A percentile compares a stretch with the other conserved stretches of the same genome.
Evolutionary conservation across 108 stramenopile species (phyloP).

Genomic region (Pinguiococcus pyrenoidosus): DNA sequence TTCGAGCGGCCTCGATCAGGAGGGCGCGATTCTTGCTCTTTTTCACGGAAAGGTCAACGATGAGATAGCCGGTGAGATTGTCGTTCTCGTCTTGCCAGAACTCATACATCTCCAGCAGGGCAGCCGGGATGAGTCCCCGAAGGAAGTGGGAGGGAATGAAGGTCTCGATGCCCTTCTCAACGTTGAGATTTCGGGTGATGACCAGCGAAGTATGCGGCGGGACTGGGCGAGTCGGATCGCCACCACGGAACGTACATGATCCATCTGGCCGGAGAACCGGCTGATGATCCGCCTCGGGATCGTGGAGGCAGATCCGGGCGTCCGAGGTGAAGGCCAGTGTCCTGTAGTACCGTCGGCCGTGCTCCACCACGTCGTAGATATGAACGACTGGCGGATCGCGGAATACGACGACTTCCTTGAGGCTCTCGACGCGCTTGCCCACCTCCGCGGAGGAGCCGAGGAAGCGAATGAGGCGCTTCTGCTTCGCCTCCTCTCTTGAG

Average conservation of each 20-base stretch:
- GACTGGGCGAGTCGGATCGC: conserved; percentile 70
- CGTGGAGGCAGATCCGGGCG: conserved; percentile 54
- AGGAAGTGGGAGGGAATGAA: conserved; percentile 70
- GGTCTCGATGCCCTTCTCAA: conserved; percentile 64
- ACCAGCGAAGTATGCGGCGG: conserved; percentile 59
- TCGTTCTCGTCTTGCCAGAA: conserved; percentile 95
- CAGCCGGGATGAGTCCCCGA: conserved; percentile 74
- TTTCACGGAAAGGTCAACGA: no score
- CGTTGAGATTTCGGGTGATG: conserved; percentile 63
- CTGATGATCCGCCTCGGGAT: background rate
- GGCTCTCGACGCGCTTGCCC: conserved; percentile 21
- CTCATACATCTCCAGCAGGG: conserved; percentile 73
- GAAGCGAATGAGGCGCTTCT: background rate
- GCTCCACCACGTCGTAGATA: conserved; percentile 84
- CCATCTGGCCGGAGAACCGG: background rate
- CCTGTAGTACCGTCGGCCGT: conserved; percentile 84
- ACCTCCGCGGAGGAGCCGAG: background rate
- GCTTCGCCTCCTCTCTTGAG: no score
- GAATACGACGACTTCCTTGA: conserved; percentile 89
- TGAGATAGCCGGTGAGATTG: conserved; percentile 59
- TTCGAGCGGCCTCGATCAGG: no score
- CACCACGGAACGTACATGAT: conserved; percentile 54
- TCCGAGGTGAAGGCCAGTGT: conserved; percentile 81
- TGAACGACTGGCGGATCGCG: conserved; percentile 78
- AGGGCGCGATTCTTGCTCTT: no score